Base-by-base conservation (phyloP, 352 stramenopile genomes). In the Plasmopara halstedii region DNA sequence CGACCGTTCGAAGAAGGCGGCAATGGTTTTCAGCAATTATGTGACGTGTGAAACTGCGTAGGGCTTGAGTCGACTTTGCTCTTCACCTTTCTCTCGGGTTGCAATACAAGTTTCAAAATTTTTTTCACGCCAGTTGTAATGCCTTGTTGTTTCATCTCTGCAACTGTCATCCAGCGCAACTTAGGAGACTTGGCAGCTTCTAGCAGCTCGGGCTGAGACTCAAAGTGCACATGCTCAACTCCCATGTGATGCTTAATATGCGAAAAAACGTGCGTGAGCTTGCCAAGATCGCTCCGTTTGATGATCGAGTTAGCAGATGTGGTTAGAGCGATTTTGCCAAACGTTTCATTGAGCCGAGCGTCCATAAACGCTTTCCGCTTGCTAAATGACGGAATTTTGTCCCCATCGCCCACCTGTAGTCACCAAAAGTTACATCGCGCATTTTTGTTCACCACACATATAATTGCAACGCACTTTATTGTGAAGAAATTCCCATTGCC, bases 241-340 rank as follows among this genome's bases (percentile, higher is more conserved):
- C 83, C 77, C 85, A 95, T 95, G 62, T 93, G 70, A 29, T 95
- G 85, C 65, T 89, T 91, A 10, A 94, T 70, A 34, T 95, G 85
- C 6, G 85, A 95, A 51, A 95, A 95, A n/a, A 95, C 70, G 58
- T 95, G 85, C 10, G 73, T 69, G 25, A 95, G 65, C 9, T 88
- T 70, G 26, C 80, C 78, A 2, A 88, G 32, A 34, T 94, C 77
- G 32, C 59, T 50, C 9, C 79, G 73, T 26, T 76, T 29, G 19
- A 53, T 21, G 1, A 46, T 58, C 8, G 38, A 52, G 29, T 71
- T 64, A 18, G 43, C 42, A 0, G 60, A 40, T 17, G 19, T 32
- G 49, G 34, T 21, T 9, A 77, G 19, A 0, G 46, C 46, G n/a
- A 29, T 21, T 20, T 61, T 58, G 22, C 48, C 55, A 4, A 88